Evolutionary conservation across 768 basidiomycete species (phyloP).

Genomic region (Tulasnella sp.): DNA sequence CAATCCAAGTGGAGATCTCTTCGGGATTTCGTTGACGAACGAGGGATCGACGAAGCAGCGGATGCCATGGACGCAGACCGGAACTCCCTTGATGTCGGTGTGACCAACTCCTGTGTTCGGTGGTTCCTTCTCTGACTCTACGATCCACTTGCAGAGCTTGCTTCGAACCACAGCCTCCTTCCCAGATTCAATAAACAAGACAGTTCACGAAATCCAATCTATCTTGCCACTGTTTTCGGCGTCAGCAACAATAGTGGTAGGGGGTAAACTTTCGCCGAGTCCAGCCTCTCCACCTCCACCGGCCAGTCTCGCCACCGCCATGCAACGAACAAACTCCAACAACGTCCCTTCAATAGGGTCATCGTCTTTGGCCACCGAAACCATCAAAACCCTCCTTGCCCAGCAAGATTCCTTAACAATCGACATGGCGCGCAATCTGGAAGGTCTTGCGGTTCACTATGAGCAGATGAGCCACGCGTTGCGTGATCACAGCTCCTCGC

Average conservation of each 20-base stretch:
- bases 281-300: slow-evolving; percentile 26
- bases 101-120: background rate
- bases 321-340: slow-evolving; percentile 21
- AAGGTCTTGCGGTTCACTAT: slow-evolving; percentile 73
- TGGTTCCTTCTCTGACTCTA: background rate
- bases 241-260: background rate
- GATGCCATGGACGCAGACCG: slow-evolving; percentile 76
- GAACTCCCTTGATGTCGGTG: slow-evolving; percentile 64
- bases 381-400: slow-evolving; percentile 55
- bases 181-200: slow-evolving; percentile 61
- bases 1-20: slow-evolving; percentile 71
- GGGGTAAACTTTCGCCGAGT: slow-evolving; percentile 37
- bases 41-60: slow-evolving; percentile 73
- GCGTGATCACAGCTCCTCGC: slow-evolving; percentile 27
- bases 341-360: slow-evolving; percentile 7
- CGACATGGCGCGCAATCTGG: slow-evolving; percentile 73
- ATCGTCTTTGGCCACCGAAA: slow-evolving; percentile 33
- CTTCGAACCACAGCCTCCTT: slow-evolving; percentile 67
- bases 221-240: slow-evolving; percentile 50
- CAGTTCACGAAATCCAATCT: slow-evolving; percentile 60
- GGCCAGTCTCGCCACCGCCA: slow-evolving; percentile 17
- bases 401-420: slow-evolving; percentile 61
- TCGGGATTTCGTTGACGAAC: slow-evolving; percentile 84
- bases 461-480: slow-evolving; percentile 74
- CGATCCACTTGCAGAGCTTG: slow-evolving; percentile 52